A percentile compares a stretch with the other conserved stretches of the same genome.
phyloP scores from a whole-genome alignment of 2,329 filamentous ascomycete genomes.

The Rachicladosporium sp. region DNA sequence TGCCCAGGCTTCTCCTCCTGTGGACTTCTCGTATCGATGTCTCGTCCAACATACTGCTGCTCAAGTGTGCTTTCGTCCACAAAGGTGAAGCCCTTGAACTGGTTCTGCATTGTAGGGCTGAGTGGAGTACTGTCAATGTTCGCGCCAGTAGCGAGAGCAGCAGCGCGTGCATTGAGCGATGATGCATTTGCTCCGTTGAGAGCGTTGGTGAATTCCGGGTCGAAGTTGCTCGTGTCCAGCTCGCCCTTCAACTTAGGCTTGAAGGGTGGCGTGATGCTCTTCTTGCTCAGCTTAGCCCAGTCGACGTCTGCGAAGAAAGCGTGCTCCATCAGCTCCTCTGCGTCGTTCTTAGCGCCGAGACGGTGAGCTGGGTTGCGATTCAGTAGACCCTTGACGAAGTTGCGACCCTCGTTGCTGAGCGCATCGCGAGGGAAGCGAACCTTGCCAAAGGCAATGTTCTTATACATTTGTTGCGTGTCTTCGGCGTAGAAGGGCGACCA shows the following conservation, averaged over 20 bases:
- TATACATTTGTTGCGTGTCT: conserved; percentile 99
- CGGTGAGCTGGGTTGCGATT: conserved; percentile 96
- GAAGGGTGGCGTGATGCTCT: conserved; percentile 90
- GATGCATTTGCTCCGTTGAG: conserved; percentile 70
- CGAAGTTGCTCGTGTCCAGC: conserved; percentile 94
- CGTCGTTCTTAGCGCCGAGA: conserved; percentile 72
- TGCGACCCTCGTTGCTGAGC: conserved; percentile 83
- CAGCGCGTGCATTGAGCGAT: conserved; percentile 82
- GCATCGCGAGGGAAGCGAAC: conserved; percentile 93
- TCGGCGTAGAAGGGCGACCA: conserved; percentile 99
- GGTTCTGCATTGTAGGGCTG: conserved; percentile 90
- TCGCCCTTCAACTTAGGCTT: conserved; percentile 95
- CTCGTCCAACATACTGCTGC: conserved; percentile 52
- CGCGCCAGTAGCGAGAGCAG: conserved; percentile 65
- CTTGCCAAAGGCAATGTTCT: conserved; percentile 99
- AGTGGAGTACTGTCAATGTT: conserved; percentile 83
- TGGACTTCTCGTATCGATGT: conserved; percentile 17
- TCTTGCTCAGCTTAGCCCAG: conserved; percentile 78
- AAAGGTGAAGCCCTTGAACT: conserved; percentile 97
- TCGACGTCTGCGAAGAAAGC: conserved; percentile 91
- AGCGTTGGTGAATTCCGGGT: conserved; percentile 95
- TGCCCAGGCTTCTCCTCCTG: conserved; percentile 2
- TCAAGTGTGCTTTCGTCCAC: conserved; percentile 96
- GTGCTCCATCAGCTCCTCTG: conserved; percentile 85
- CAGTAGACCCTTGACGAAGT: conserved; percentile 93